Conservation (phyloP, 306 rosid genomes). For the Quercus alba region DNA sequence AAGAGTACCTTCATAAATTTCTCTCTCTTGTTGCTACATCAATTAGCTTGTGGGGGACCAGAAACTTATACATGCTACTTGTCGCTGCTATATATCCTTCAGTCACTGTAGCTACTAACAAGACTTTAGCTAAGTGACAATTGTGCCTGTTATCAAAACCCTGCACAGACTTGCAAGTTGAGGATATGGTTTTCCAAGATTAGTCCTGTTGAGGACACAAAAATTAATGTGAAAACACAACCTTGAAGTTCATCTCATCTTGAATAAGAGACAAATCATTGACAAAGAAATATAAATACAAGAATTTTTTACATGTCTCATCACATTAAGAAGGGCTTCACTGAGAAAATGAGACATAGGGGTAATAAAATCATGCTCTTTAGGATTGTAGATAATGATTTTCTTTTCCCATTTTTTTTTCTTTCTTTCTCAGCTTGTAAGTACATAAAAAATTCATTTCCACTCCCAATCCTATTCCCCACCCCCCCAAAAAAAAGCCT, state of each 20-base stretch:
- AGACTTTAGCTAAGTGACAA: conserved; percentile 11
- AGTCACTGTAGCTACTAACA: conserved; percentile 32
- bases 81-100: conserved; percentile 34
- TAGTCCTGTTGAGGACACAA: background rate
- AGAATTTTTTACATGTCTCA: background rate
- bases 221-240: background rate
- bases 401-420: no score
- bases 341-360: no score
- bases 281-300: background rate
- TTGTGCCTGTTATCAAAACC: conserved; percentile 7
- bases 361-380: no score
- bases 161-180: conserved; percentile 3
- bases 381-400: no score
- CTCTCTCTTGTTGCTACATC: conserved; percentile 21
- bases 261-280: background rate
- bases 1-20: conserved; percentile 15
- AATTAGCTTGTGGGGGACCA: conserved; percentile 39
- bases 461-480: no score
- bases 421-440: no score
- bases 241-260: background rate
- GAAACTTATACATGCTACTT: conserved; percentile 29
- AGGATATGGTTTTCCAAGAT: conserved; percentile 5
- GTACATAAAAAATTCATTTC: no score
- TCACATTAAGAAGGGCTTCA: no score
- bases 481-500: background rate